These are phyloP conservation scores for Xylariaceae sp. DNA, from an alignment of 2,329 filamentous ascomycete genomes.

Conservation along the genomic window DNA sequence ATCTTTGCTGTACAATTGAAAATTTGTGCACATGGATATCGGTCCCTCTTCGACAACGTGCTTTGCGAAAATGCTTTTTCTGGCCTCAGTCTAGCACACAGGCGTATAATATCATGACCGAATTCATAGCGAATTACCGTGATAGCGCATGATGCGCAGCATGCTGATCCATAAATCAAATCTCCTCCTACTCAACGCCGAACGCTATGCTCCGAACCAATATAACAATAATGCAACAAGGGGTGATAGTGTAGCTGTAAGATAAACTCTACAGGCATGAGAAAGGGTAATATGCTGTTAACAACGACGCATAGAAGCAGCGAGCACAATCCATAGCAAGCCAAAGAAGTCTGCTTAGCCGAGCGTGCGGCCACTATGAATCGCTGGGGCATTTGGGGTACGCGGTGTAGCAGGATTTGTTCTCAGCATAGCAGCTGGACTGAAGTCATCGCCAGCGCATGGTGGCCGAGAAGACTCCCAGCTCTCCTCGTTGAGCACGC, in stretches of 20 bases:
- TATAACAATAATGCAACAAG: conserved; percentile 22
- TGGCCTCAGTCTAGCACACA: too few species aligned
- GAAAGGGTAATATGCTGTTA: conserved; percentile 10
- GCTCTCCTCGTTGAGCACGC: conserved; percentile 74
- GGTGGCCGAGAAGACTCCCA: conserved; percentile 46
- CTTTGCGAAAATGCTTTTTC: too few species aligned
- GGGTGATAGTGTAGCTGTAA: conserved; percentile 16
- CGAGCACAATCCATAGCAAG: conserved; percentile 8
- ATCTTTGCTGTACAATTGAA: too few species aligned
- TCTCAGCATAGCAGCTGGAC: conserved; percentile 31
- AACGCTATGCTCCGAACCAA: conserved; percentile 30
- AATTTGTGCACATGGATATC: too few species aligned
- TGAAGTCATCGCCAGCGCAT: conserved; percentile 36
- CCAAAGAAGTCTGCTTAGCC: conserved; percentile 31
- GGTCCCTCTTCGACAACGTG: too few species aligned
- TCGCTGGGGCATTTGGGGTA: conserved; percentile 39
- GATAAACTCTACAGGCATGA: conserved; percentile 3
- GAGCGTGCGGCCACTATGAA: conserved; percentile 50
- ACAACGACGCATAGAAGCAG: conserved; percentile 6
- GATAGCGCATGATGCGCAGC: conserved; percentile 1
- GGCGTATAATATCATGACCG: too few species aligned
- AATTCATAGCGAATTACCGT: too few species aligned
- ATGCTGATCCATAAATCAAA: conserved; percentile 13
- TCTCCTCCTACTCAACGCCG: conserved; percentile 24
- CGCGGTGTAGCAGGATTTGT: conserved; percentile 32